Percentiles rank a stretch among this genome's conserved stretches.
Evolutionary conservation across 1,139 yeast genomes (phyloP).

Genomic region (Yamadazyma taylorii): DNA sequence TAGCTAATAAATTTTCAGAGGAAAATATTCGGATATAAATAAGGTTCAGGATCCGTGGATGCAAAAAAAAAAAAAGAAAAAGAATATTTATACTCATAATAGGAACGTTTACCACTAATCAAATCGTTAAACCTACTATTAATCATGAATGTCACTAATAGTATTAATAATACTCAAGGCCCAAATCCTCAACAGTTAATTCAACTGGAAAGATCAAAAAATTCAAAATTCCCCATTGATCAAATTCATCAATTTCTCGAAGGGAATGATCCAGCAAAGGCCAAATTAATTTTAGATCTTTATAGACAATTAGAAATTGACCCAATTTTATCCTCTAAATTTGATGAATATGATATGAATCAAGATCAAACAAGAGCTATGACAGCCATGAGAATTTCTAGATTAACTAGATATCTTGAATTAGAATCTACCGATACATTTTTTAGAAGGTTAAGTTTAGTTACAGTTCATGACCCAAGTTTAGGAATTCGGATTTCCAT

Average conservation of each 20-base stretch:
- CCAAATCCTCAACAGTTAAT: constrained; percentile 40
- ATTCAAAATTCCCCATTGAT: constrained; percentile 27
- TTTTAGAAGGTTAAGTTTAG: constrained; percentile 48
- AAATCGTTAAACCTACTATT: no score
- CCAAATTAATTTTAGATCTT: constrained; percentile 29
- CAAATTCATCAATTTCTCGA: constrained; percentile 44
- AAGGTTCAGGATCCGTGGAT: no score
- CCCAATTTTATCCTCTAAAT: constrained; percentile 36
- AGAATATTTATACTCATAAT: no score
- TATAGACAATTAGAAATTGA: constrained; percentile 45
- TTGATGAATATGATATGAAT: constrained; percentile 38
- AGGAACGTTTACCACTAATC: no score
- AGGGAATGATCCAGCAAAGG: constrained; percentile 32
- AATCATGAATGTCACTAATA: constrained; percentile 6
- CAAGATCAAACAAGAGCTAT: constrained; percentile 38
- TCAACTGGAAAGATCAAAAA: constrained; percentile 31
- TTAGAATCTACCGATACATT: constrained; percentile 35
- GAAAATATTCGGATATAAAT: no score
- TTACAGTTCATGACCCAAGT: constrained; percentile 63
- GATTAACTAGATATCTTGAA: constrained; percentile 42
- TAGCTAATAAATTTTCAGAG: no score
- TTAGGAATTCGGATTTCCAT: constrained; percentile 55
- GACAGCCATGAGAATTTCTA: constrained; percentile 36
- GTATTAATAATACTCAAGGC: constrained; percentile 13
- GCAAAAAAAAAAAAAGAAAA: no score